Base-by-base conservation (phyloP, 2,329 filamentous ascomycete species). In the Venturia oleaginea region DNA sequence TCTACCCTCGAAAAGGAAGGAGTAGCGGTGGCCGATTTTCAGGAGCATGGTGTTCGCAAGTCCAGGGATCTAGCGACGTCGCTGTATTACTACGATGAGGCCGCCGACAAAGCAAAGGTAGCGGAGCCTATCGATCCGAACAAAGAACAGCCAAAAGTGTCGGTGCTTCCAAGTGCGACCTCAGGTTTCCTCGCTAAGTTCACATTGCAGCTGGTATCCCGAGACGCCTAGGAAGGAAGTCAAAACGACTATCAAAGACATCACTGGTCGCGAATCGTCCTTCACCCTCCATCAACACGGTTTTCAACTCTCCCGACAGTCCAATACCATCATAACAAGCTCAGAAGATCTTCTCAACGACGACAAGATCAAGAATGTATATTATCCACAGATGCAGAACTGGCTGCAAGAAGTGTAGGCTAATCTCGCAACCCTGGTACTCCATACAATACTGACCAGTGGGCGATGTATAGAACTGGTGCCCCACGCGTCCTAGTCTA, bases 301-400 rank as follows among this genome's bases (percentile, higher is more conserved):
- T 32, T 66, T 66, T 40, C 30, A 54, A 38, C 37, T 66, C 42
- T 46, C 34, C 37, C 40, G 46, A 1, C 64, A 64, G 19, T 15
- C 7, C 19, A 62, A 61, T 15, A 62, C 40, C 22, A 30, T 63
- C 13, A 62, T 62, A 48, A 40, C 42, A 5, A 27, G 34, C 42
- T 62, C 61, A 10, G 60, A 65, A 24, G 63, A 66, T 51, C 43
- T 66, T 15, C 32, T 24, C 32, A 51, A 66, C 38, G 38, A 55
- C 2, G 62, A 61, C 13, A 65, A 65, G 40, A 66, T 66, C 37
- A 64, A 42, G 38, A 61, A 27, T 30, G 10, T 61, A 55, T 66
- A 66, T 30, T 66, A 65, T 22, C 65, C 65, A 40, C 48, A 61
- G 34, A 66, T 65, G 65, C 59, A 63, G 27, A 19, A 64, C 24